A percentile compares a stretch with the other conserved stretches of the same genome.
Conservation (phyloP, 2,329 filamentous ascomycete species). For the Tympanopsis confertula region DNA sequence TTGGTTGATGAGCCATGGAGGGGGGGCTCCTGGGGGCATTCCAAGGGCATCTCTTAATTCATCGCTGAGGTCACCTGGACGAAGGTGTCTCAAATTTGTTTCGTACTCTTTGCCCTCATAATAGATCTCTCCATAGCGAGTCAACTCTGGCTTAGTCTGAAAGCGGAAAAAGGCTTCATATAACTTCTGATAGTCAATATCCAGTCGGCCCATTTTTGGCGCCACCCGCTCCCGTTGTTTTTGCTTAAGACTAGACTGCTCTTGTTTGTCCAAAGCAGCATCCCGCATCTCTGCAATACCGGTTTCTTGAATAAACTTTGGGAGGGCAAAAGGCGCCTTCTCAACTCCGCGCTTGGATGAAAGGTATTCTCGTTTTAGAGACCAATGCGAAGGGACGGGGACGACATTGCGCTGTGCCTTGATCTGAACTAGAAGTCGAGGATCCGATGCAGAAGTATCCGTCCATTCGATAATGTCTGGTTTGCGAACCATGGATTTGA, state of each 20-base stretch:
- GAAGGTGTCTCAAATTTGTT: conserved; percentile 81
- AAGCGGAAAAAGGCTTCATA: conserved; percentile 98
- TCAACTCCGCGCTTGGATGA: conserved; percentile 95
- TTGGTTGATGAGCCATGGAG: conserved; percentile 94
- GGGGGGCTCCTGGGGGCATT: conserved; percentile 84
- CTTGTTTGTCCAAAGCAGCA: conserved; percentile 89
- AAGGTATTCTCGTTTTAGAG: conserved; percentile 88
- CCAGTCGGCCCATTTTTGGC: conserved; percentile 90
- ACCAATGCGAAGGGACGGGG: conserved; percentile 89
- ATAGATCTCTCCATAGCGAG: conserved; percentile 95
- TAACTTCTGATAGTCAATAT: conserved; percentile 96
- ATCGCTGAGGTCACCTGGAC: conserved; percentile 81
- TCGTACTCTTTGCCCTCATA: conserved; percentile 98
- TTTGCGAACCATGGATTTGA: conserved; percentile 82
- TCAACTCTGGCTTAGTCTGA: conserved; percentile 89
- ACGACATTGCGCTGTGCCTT: conserved; percentile 93
- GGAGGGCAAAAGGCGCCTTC: conserved; percentile 83
- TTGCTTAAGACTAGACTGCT: conserved; percentile 81
- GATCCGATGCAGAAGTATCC: conserved; percentile 82
- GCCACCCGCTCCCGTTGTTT: conserved; percentile 90
- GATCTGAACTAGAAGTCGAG: conserved; percentile 79
- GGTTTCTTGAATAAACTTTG: conserved; percentile 94
- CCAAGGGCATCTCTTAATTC: conserved; percentile 84
- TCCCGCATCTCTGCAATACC: conserved; percentile 98
- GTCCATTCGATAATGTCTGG: conserved; percentile 97